Conservation (phyloP, 2,329 filamentous ascomycete genomes). For the Penicillium sclerotiorum region DNA sequence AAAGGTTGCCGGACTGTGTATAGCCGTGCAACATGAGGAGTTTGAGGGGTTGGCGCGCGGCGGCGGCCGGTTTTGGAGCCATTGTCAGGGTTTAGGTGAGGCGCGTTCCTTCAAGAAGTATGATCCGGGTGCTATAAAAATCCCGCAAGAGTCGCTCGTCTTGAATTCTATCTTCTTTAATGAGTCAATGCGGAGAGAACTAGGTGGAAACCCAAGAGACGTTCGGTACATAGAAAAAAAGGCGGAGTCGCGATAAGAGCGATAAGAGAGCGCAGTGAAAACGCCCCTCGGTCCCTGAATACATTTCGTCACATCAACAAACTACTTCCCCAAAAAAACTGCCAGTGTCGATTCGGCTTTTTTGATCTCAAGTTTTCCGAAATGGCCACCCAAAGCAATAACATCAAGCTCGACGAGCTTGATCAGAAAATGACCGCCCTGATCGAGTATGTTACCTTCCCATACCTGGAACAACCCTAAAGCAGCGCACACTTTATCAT, state of each 20-base stretch:
- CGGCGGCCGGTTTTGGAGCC: constrained; percentile 16
- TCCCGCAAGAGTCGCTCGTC: background rate
- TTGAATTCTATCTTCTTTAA: background rate
- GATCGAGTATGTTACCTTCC: constrained; percentile 24
- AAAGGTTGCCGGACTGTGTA: constrained; percentile 85
- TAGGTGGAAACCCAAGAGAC: constrained; percentile 1
- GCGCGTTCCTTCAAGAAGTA: background rate
- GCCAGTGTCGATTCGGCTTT: background rate
- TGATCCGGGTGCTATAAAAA: constrained; percentile 2
- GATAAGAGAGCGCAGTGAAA: constrained; percentile 5
- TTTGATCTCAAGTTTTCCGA: background rate
- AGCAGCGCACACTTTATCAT: background rate
- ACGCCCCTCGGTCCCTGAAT: background rate
- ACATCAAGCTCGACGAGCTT: constrained; percentile 20
- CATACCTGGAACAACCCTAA: background rate
- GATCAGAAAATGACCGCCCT: constrained; percentile 29
- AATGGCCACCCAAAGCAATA: constrained; percentile 17
- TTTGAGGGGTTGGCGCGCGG: constrained; percentile 49
- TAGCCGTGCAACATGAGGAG: constrained; percentile 84
- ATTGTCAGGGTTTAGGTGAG: constrained; percentile 15
- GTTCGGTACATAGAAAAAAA: too few relatives aligned
- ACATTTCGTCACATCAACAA: constrained; percentile 21
- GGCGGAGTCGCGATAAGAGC: constrained; percentile 13
- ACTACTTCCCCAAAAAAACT: background rate
- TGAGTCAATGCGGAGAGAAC: background rate